Base-by-base conservation (phyloP, 257 asterid species). In the Plantago major region DNA sequence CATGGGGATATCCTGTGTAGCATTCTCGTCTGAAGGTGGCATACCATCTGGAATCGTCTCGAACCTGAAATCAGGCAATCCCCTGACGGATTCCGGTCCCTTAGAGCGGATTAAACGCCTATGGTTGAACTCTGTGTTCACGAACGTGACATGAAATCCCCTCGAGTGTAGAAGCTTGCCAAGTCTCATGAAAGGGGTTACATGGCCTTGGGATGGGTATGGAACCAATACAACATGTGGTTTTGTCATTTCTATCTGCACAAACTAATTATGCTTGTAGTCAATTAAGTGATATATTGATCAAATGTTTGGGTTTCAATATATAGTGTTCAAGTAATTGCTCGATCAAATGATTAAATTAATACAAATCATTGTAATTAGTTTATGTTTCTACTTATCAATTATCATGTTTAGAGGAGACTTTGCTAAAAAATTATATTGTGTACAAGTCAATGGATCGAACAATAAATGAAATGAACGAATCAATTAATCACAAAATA, bases 141-240 rank as follows among this genome's bases (percentile, higher is more conserved):
- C 85, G 56, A 79, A 68, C 28, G 89, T 80, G 19, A 83, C 57
- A 62, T 71, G 68, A 60, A 80, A 78, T 52, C 82, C 84, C 53
- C 59, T 69, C 42, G 78, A 53, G 55, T 80, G 83, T 7, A 80
- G 72, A 22, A 80, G 77, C 71, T 76, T 78, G 65, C 73, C 80
- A 0, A 83, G 71, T 14, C 61, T 62, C 89, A 83, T 83, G 55
- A 74, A 19, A 5, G 86, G 86, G 47, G 6, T 75, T 0, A 83
- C 69, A 59, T 83, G 89, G 61, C 89, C 89, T 65, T 82, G 89
- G 8, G 82, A 8, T 22, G 90, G 86, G 56, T 47, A 78, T 6
- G 86, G 86, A 17, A 83, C 79, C 3, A 78, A 10, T 1, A 78
- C 81, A 3, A 62, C 79, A 38, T 82, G 88, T 38, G 83, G 78